Percentiles rank a stretch among this genome's conserved stretches.
phyloP scores from a whole-genome alignment of 495 filamentous ascomycete genomes.

The Aspergillus taichungensis region DNA sequence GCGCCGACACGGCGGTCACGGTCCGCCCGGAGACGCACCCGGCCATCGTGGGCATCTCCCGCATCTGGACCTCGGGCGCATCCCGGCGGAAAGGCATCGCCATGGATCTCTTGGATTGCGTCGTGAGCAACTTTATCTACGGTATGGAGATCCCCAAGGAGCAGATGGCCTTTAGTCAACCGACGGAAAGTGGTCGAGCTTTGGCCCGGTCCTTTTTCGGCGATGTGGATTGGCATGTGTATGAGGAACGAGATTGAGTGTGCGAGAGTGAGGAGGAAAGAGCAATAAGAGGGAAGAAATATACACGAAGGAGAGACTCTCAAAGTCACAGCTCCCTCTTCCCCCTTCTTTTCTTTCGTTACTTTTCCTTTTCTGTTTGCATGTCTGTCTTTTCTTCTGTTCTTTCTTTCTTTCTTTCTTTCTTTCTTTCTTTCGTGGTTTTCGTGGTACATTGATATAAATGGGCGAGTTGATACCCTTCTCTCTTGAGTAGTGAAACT shows the following conservation, averaged over 20 bases:
- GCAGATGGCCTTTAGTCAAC: slow-evolving; percentile 63
- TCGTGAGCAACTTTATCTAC: slow-evolving; percentile 55
- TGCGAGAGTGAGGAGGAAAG: slow-evolving; percentile 1
- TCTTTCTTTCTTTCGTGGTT: slow-evolving; percentile 5
- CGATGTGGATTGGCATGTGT: slow-evolving; percentile 44
- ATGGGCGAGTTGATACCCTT: slow-evolving; percentile 21
- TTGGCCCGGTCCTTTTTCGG: slow-evolving; percentile 60
- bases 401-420: background rate
- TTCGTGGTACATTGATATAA: slow-evolving; percentile 9
- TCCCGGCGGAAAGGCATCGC: slow-evolving; percentile 55
- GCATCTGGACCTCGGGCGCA: slow-evolving; percentile 60
- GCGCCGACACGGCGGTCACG: slow-evolving; percentile 35
- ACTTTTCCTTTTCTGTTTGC: too few relatives aligned
- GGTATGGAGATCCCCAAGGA: slow-evolving; percentile 56
- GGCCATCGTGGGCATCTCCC: slow-evolving; percentile 58
- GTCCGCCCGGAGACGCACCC: slow-evolving; percentile 31
- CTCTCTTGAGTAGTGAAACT: slow-evolving; percentile 11
- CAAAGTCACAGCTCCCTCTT: too few relatives aligned
- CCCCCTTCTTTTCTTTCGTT: too few relatives aligned
- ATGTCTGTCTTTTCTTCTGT: too few relatives aligned
- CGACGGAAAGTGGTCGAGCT: slow-evolving; percentile 57
- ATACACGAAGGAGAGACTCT: too few relatives aligned
- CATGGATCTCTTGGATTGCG: slow-evolving; percentile 51
- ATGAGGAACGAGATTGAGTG: slow-evolving; percentile 27
- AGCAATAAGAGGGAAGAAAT: background rate